Evolutionary conservation across 768 basidiomycete genomes (phyloP).

Genomic region (Agrocybe pediades): DNA sequence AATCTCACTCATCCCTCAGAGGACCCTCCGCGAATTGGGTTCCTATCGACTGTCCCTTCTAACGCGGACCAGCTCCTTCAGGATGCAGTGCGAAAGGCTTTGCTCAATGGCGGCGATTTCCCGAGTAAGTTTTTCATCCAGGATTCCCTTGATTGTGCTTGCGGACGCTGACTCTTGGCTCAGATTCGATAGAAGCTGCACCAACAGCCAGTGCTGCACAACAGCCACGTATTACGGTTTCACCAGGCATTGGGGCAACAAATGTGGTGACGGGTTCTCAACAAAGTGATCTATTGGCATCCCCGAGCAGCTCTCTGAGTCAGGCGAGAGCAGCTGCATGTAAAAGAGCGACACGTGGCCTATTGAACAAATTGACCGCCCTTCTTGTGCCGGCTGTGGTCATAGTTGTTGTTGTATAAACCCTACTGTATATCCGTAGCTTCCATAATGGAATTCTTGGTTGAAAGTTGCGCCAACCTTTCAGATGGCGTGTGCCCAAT

Average conservation of each 20-base stretch:
- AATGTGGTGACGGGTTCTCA: background rate
- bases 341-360: background rate
- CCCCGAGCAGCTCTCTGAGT: background rate
- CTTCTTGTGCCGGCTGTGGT: background rate
- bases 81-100: conserved; percentile 37
- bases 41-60: conserved; percentile 61
- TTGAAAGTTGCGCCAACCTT: background rate
- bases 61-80: conserved; percentile 44
- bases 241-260: background rate
- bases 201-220: conserved; percentile 34
- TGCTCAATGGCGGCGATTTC: conserved; percentile 38
- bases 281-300: background rate
- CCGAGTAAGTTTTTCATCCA: conserved; percentile 27
- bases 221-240: conserved; percentile 10
- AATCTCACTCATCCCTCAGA: conserved; percentile 67
- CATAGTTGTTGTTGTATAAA: background rate
- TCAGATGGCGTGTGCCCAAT: no score
- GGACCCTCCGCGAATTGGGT: conserved; percentile 69
- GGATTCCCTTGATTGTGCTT: background rate
- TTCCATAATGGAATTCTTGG: background rate
- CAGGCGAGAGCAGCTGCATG: background rate
- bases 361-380: background rate
- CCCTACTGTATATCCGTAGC: background rate
- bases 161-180: background rate
- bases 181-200: conserved; percentile 35